Percentiles rank a stretch among this genome's conserved stretches.
Conservation (phyloP, 139 green algal species). For the Chlamydomonas sphaeroides region DNA sequence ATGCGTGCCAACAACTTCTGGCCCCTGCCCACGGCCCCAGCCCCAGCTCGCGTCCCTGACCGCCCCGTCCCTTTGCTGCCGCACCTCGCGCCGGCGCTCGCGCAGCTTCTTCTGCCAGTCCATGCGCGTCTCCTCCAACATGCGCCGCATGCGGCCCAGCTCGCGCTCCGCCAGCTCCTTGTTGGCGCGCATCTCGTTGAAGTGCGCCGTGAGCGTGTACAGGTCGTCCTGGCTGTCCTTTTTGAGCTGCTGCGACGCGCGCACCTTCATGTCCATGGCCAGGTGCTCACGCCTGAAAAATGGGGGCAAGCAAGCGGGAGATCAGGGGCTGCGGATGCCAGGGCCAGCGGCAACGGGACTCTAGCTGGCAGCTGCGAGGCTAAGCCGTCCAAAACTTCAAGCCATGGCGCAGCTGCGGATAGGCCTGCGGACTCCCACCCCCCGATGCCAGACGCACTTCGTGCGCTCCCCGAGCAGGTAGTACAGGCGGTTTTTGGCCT, state of each 20-base stretch:
- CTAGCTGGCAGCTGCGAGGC: too few relatives aligned
- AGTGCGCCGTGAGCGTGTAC: slow-evolving; percentile 67
- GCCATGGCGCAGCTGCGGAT: too few relatives aligned
- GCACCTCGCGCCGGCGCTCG: slow-evolving; percentile 79
- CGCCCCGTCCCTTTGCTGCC: too few relatives aligned
- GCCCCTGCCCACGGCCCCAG: too few relatives aligned
- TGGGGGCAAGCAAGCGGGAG: background rate
- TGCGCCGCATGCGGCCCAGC: slow-evolving; percentile 67
- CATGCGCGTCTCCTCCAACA: slow-evolving; percentile 70
- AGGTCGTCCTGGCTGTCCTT: slow-evolving; percentile 76
- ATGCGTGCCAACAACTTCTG: too few relatives aligned
- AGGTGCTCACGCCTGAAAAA: slow-evolving; percentile 76
- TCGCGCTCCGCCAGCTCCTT: slow-evolving; percentile 83
- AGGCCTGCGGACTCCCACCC: too few relatives aligned
- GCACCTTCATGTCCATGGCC: slow-evolving; percentile 75
- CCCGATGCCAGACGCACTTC: too few relatives aligned
- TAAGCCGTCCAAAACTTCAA: too few relatives aligned
- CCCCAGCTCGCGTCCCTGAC: too few relatives aligned
- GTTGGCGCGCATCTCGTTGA: slow-evolving; percentile 74
- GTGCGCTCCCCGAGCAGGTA: slow-evolving; percentile 83
- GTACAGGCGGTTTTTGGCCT: slow-evolving; percentile 90
- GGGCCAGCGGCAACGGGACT: too few relatives aligned
- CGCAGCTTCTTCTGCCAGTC: slow-evolving; percentile 79
- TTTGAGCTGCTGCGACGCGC: slow-evolving; percentile 65
- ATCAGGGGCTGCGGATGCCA: background rate